Percentiles rank a stretch among this genome's conserved stretches.
Evolutionary conservation across 495 filamentous ascomycete species (phyloP).

Genomic region (Talaromyces nanjingensis): DNA sequence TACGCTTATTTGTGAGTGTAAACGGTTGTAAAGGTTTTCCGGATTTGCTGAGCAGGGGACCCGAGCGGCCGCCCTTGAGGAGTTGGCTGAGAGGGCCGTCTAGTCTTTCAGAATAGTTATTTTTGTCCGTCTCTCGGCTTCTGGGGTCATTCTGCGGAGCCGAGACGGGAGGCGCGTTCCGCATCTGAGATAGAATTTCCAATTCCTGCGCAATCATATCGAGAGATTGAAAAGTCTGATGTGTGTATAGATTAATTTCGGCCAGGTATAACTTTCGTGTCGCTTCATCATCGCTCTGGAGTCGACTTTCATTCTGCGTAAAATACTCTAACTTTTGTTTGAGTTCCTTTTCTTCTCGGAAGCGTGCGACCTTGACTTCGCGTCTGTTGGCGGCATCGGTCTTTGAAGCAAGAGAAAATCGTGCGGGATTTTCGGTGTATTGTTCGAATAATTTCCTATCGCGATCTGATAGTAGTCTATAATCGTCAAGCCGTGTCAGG

Average conservation of each 20-base stretch:
- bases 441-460: constrained; percentile 66
- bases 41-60: constrained; percentile 70
- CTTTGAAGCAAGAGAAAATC: constrained; percentile 62
- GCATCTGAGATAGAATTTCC: constrained; percentile 70
- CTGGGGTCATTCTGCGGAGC: constrained; percentile 41
- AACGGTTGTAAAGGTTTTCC: constrained; percentile 91
- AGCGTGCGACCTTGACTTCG: constrained; percentile 78
- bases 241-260: constrained; percentile 60
- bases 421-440: constrained; percentile 57
- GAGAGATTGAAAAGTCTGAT: constrained; percentile 77
- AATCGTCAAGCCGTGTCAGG: constrained; percentile 66
- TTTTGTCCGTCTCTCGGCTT: constrained; percentile 31
- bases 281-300: constrained; percentile 69
- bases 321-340: constrained; percentile 75
- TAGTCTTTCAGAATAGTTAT: constrained; percentile 68
- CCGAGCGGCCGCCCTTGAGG: constrained; percentile 45
- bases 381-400: constrained; percentile 67
- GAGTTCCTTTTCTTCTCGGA: constrained; percentile 78
- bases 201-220: constrained; percentile 80
- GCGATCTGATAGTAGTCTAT: constrained; percentile 58
- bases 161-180: constrained; percentile 30
- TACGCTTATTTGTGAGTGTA: constrained; percentile 70
- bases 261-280: constrained; percentile 72
- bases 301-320: constrained; percentile 48
- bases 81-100: constrained; percentile 55